These are phyloP conservation scores for Solanum commersonii DNA, from an alignment of 257 asterid species.

Conservation along the genomic window DNA sequence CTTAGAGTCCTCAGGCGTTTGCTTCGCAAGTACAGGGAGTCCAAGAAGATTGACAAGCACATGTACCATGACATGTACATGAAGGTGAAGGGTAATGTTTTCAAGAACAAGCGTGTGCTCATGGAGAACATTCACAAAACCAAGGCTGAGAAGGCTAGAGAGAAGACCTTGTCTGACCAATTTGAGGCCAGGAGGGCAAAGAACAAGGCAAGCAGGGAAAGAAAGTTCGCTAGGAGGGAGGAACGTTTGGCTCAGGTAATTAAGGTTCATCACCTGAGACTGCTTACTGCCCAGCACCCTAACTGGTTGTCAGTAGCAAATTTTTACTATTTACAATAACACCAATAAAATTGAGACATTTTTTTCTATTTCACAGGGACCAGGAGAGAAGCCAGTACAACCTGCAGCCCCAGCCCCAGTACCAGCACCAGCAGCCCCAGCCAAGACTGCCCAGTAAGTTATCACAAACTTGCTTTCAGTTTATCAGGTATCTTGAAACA, in stretches of 20 bases:
- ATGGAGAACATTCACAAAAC: constrained; percentile 96
- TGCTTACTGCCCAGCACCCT: not conserved
- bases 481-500: not conserved
- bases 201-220: constrained; percentile 96
- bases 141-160: constrained; percentile 98
- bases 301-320: not conserved
- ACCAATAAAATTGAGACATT: not conserved
- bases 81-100: constrained; percentile 97
- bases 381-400: constrained; percentile 43
- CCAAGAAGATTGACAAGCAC: constrained; percentile 91
- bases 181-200: constrained; percentile 96
- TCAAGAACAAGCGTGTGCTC: constrained; percentile 89
- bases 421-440: constrained; percentile 30
- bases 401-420: constrained; percentile 14
- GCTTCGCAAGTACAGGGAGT: constrained; percentile 87
- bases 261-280: not conserved
- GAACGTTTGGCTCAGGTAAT: constrained; percentile 80
- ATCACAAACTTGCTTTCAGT: not conserved
- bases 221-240: constrained; percentile 84
- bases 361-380: constrained; percentile 36
- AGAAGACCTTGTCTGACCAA: constrained; percentile 85
- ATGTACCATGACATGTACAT: constrained; percentile 99
- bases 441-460: constrained; percentile 50
- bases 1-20: constrained; percentile 85
- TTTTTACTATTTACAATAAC: not conserved